These are phyloP conservation scores for Aspergillus latus DNA, from an alignment of 2,329 filamentous ascomycete genomes.

Conservation along the genomic window DNA sequence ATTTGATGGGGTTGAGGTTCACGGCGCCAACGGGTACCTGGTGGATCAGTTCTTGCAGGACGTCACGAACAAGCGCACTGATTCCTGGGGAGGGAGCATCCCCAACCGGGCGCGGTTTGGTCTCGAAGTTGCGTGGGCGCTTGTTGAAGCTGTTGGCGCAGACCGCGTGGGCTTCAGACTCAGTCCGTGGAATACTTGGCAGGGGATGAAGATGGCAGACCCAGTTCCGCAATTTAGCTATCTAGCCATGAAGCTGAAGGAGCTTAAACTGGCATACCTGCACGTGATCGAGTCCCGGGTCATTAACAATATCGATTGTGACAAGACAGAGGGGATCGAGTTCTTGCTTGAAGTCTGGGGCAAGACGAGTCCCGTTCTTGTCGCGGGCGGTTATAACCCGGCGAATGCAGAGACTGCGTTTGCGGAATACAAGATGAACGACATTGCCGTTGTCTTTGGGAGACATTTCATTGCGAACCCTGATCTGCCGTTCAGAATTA, in stretches of 20 bases:
- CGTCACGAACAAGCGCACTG: constrained; percentile 49
- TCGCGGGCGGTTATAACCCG: constrained; percentile 17
- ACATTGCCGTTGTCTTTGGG: constrained; percentile 40
- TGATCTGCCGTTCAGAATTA: constrained; percentile 45
- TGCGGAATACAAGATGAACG: constrained; percentile 13
- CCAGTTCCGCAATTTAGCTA: constrained; percentile 59
- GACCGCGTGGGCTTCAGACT: constrained; percentile 49
- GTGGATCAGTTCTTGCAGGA: constrained; percentile 54
- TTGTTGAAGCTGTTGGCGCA: constrained; percentile 46
- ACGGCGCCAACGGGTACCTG: constrained; percentile 52
- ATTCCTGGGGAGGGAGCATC: constrained; percentile 52
- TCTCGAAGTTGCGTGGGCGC: constrained; percentile 50
- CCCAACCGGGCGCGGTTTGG: constrained; percentile 56
- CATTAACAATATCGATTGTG: constrained; percentile 5
- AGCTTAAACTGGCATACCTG: constrained; percentile 41
- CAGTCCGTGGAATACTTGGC: constrained; percentile 37
- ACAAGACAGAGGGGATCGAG: constrained; percentile 12
- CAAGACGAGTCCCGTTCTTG: constrained; percentile 2
- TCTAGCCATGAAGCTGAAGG: not conserved
- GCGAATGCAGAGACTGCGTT: constrained; percentile 5
- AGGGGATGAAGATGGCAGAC: constrained; percentile 56
- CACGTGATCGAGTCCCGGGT: constrained; percentile 16
- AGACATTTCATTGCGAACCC: constrained; percentile 48
- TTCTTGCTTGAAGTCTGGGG: constrained; percentile 14
- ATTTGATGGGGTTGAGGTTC: constrained; percentile 54